These are phyloP conservation scores for Anisogramma anomala DNA, from an alignment of 2,329 filamentous ascomycete genomes.

Conservation along the genomic window DNA sequence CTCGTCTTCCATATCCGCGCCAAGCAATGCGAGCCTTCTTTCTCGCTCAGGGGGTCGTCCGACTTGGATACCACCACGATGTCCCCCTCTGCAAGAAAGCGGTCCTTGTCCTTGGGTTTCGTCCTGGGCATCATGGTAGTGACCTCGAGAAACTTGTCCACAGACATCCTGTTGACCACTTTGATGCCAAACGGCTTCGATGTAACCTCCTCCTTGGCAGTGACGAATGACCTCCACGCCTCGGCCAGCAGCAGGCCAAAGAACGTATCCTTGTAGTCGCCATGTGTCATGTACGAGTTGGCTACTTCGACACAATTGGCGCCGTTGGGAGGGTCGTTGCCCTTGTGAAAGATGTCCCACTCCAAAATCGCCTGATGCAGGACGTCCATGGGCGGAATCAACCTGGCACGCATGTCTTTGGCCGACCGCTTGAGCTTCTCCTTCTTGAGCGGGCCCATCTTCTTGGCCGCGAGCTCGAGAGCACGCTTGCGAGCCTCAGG, in stretches of 20 bases:
- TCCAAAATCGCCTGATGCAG: slow-evolving; percentile 77
- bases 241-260: slow-evolving; percentile 82
- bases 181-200: slow-evolving; percentile 78
- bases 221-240: slow-evolving; percentile 90
- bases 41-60: slow-evolving; percentile 54
- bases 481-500: slow-evolving; percentile 13
- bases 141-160: slow-evolving; percentile 88
- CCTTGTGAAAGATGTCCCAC: slow-evolving; percentile 90
- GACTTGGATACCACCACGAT: slow-evolving; percentile 75
- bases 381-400: slow-evolving; percentile 77
- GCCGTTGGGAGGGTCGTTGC: slow-evolving; percentile 71
- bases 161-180: slow-evolving; percentile 73
- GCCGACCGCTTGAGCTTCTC: slow-evolving; percentile 66
- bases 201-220: slow-evolving; percentile 74
- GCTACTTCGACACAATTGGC: slow-evolving; percentile 65
- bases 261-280: slow-evolving; percentile 79
- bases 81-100: slow-evolving; percentile 69
- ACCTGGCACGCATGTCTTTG: slow-evolving; percentile 86
- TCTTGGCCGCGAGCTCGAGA: slow-evolving; percentile 39
- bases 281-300: slow-evolving; percentile 63
- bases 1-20: slow-evolving; percentile 71
- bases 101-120: slow-evolving; percentile 61
- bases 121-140: slow-evolving; percentile 66
- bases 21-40: slow-evolving; percentile 65
- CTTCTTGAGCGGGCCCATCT: slow-evolving; percentile 71